A percentile compares a stretch with the other conserved stretches of the same genome.
phyloP scores from a whole-genome alignment of 805 yeast genomes.

The Candida tallmaniae region DNA sequence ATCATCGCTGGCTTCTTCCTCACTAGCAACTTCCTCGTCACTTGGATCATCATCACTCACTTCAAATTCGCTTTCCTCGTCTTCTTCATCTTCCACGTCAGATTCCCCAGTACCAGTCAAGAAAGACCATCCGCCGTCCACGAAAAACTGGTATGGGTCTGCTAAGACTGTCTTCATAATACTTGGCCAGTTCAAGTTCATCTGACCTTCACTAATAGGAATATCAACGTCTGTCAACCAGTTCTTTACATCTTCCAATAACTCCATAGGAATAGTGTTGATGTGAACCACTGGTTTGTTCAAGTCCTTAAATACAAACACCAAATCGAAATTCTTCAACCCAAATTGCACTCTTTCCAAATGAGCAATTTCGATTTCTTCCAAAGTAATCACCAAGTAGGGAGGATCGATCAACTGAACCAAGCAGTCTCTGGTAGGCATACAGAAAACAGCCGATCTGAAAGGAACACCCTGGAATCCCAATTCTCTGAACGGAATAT shows the following conservation, averaged over 20 bases:
- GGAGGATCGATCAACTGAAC: slow-evolving; percentile 95
- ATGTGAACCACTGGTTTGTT: slow-evolving; percentile 83
- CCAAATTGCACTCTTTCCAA: slow-evolving; percentile 97
- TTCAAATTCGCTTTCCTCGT: slow-evolving; percentile 69
- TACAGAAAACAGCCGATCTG: slow-evolving; percentile 87
- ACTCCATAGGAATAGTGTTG: slow-evolving; percentile 91
- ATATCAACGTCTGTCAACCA: slow-evolving; percentile 98
- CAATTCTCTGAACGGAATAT: slow-evolving; percentile 90
- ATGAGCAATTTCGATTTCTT: slow-evolving; percentile 91
- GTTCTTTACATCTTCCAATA: slow-evolving; percentile 85
- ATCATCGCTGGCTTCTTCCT: slow-evolving; percentile 38
- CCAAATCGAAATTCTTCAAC: slow-evolving; percentile 90
- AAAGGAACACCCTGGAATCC: slow-evolving; percentile 98
- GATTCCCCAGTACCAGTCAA: slow-evolving; percentile 79
- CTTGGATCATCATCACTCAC: slow-evolving; percentile 56
- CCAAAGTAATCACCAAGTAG: slow-evolving; percentile 83
- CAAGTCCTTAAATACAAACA: slow-evolving; percentile 93
- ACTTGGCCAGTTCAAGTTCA: slow-evolving; percentile 91
- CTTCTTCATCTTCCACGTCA: slow-evolving; percentile 63
- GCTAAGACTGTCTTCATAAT: slow-evolving; percentile 91
- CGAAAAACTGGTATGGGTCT: slow-evolving; percentile 91
- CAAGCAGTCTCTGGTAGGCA: slow-evolving; percentile 96
- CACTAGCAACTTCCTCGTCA: slow-evolving; percentile 59
- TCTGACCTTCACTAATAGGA: slow-evolving; percentile 90
- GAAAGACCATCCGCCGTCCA: slow-evolving; percentile 95